A percentile compares a stretch with the other conserved stretches of the same genome.
Conservation (phyloP, 2,329 filamentous ascomycete genomes). For the Fusarium sambucinum region DNA sequence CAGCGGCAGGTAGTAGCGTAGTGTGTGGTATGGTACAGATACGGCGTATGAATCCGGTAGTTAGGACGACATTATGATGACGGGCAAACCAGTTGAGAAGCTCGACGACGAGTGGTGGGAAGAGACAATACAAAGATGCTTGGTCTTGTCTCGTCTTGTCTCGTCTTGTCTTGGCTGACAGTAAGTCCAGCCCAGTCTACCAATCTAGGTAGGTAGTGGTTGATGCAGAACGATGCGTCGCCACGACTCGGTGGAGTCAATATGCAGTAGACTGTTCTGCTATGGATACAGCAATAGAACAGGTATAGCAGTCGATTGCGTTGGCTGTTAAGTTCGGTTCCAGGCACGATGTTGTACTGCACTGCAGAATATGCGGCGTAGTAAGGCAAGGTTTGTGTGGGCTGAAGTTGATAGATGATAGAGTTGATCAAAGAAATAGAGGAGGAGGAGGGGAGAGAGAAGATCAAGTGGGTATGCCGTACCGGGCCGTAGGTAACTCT, state of each 20-base stretch:
- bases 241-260: constrained; percentile 45
- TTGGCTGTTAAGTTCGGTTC: constrained; percentile 19
- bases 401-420: constrained; percentile 34
- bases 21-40: constrained; percentile 17
- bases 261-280: constrained; percentile 35
- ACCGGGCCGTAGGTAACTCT: neutral
- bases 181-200: neutral
- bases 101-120: constrained; percentile 9
- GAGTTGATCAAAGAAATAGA: constrained; percentile 6
- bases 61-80: constrained; percentile 33
- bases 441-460: constrained; percentile 9
- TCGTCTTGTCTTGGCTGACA: constrained; percentile 19
- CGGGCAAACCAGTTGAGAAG: constrained; percentile 24
- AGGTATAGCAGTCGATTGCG: constrained; percentile 19
- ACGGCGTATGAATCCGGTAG: constrained; percentile 14
- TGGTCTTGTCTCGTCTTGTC: constrained; percentile 9
- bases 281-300: neutral
- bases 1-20: constrained; percentile 10
- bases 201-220: constrained; percentile 7
- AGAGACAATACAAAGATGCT: constrained; percentile 12
- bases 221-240: constrained; percentile 38
- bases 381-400: constrained; percentile 29
- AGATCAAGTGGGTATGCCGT: constrained; percentile 15
- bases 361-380: constrained; percentile 23
- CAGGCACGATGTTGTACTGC: constrained; percentile 2